Evolutionary conservation across 306 rosid species (phyloP), one percentile per base, ranked within the genome.

Genomic region (Trifolium fragiferum): DNA sequence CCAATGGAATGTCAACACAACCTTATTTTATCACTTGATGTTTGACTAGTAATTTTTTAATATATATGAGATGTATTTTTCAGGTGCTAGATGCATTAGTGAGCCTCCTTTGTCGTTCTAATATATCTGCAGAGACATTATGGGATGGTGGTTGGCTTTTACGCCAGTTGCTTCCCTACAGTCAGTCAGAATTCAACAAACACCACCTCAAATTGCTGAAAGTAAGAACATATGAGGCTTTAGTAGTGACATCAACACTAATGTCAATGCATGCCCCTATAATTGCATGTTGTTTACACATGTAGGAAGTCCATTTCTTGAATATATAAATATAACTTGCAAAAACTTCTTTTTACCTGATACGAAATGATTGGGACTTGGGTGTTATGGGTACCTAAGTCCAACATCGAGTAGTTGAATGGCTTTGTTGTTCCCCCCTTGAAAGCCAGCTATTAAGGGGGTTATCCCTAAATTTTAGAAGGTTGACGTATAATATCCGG

Each of bases 141-240:
- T 93, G 98, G 98, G 89, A 87, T 82, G 98, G 98, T 41, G 98
- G 98, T 73, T 93, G 98, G 98, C 98, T 93, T 82, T 86, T 93
- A 84, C 89, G 97, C 65, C 98, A 93, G 88, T 82, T 93, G 84
- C 88, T 93, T 81, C 97, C 98, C 70, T 89, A 90, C 72, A 85
- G 98, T 30, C 89, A 87, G 83, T 88, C 87, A 41, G 93, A 93
- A 64, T 90, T 93, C 72, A 93, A 85, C 70, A 80, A 80, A 33
- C 79, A 79, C 78, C 98, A 93, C 83, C 87, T 88, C 81, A 84
- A 86, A 60, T 66, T 85, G 84, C 77, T 93, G 78, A 84, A 83
- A 66, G 98, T 93, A 82, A 90, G 98, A 75, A 54, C 51, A 70
- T 43, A 33, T 5, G 53, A 65, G 57, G 65, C 67, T 70, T 57